phyloP scores from a whole-genome alignment of 2,329 filamentous ascomycete species.

The Phyllosticta capitalensis region DNA sequence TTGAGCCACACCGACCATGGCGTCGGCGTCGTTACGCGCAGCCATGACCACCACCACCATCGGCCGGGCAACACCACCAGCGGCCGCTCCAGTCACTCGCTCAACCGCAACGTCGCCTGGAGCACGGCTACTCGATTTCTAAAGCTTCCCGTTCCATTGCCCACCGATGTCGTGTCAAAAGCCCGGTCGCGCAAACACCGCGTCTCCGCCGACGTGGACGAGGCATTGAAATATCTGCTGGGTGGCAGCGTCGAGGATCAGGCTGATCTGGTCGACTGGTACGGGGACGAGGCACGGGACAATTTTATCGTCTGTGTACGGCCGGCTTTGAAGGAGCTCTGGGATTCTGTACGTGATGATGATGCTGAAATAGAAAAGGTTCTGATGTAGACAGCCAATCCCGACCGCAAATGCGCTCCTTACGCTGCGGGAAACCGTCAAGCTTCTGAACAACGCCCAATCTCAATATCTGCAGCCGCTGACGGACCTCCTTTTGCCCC shows the following conservation, averaged over 20 bases:
- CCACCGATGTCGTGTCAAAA: slow-evolving; percentile 7
- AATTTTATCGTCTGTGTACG: slow-evolving; percentile 31
- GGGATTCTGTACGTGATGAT: slow-evolving; percentile 18
- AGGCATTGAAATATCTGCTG: slow-evolving; percentile 27
- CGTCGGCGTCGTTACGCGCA: slow-evolving; percentile 15
- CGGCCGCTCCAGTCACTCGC: slow-evolving; percentile 7
- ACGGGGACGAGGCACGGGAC: slow-evolving; percentile 32
- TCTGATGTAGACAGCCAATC: slow-evolving; percentile 13
- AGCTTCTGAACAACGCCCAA: slow-evolving; percentile 27
- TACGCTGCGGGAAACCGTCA: slow-evolving; percentile 28
- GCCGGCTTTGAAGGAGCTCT: slow-evolving; percentile 21
- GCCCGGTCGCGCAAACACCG: slow-evolving; percentile 16
- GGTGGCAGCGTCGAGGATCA: background rate
- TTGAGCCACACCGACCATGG: background rate
- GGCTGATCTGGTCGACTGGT: slow-evolving; percentile 36
- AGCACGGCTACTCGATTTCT: slow-evolving; percentile 37
- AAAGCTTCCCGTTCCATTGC: slow-evolving; percentile 19
- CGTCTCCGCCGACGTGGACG: slow-evolving; percentile 22
- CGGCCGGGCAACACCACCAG: slow-evolving; percentile 10
- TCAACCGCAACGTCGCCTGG: slow-evolving; percentile 34
- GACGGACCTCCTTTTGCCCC: slow-evolving; percentile 24
- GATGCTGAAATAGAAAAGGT: slow-evolving; percentile 22
- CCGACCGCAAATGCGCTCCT: slow-evolving; percentile 19
- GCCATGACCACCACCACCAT: slow-evolving; percentile 28
- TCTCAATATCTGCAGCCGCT: slow-evolving; percentile 28